These are phyloP conservation scores for Falciphora oryzae DNA, from an alignment of 2,329 filamentous ascomycete genomes.

Conservation along the genomic window DNA sequence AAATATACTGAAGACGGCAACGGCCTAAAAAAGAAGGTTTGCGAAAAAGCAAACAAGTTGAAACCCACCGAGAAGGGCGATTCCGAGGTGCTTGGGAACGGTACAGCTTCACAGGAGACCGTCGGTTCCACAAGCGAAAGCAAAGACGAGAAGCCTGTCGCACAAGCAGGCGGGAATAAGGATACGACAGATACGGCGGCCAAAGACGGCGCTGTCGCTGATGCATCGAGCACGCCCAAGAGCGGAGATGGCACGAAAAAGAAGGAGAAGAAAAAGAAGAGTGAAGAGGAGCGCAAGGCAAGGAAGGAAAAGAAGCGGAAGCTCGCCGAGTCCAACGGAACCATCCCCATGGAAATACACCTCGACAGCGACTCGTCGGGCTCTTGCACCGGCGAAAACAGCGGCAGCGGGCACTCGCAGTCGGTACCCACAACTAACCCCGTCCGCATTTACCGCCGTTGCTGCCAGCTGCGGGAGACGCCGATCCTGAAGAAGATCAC, in stretches of 20 bases:
- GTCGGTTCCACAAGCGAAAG: background rate
- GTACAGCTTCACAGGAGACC: slow-evolving; percentile 53
- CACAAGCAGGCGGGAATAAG: slow-evolving; percentile 33
- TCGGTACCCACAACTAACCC: slow-evolving; percentile 81
- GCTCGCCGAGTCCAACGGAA: slow-evolving; percentile 81
- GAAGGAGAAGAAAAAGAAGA: slow-evolving; percentile 94
- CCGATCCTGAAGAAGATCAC: slow-evolving; percentile 88
- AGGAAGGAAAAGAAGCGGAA: slow-evolving; percentile 83
- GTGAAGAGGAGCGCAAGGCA: slow-evolving; percentile 86
- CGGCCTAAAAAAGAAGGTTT: slow-evolving; percentile 27
- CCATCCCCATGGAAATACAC: slow-evolving; percentile 76
- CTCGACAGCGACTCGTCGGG: slow-evolving; percentile 59
- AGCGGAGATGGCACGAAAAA: slow-evolving; percentile 52
- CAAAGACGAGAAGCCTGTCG: background rate
- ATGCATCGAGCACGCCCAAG: slow-evolving; percentile 9
- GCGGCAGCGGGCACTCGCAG: slow-evolving; percentile 44
- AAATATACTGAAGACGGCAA: slow-evolving; percentile 62
- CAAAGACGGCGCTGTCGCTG: slow-evolving; percentile 12
- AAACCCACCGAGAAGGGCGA: slow-evolving; percentile 65
- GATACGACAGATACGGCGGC: slow-evolving; percentile 24
- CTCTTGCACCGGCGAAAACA: slow-evolving; percentile 20
- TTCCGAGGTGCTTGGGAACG: slow-evolving; percentile 65
- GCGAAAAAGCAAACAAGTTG: slow-evolving; percentile 55
- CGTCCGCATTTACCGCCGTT: slow-evolving; percentile 85
- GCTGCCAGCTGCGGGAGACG: slow-evolving; percentile 89